Evolutionary conservation across 371 early-diverging fungal genomes (phyloP), one percentile per base, ranked within the genome.

Genomic region (Catenaria anguillulae): DNA sequence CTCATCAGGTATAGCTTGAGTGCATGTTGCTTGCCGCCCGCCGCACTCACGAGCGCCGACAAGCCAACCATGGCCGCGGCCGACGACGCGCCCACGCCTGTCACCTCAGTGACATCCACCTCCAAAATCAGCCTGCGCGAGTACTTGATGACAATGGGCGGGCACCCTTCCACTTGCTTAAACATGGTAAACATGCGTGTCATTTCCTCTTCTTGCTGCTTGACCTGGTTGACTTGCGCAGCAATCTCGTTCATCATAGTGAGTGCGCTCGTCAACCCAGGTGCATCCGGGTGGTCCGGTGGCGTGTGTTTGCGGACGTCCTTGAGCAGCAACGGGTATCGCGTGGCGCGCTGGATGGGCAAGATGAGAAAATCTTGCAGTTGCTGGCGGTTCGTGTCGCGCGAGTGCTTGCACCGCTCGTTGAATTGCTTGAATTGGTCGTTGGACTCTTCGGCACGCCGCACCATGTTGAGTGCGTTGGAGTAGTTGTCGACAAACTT

Each of bases 261-360:
- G 45, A 79, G 72, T 0, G 88, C 87, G 31, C 71, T 67, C 24
- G 71, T 76, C 8, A 87, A 66, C 43, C 76, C 72, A 37, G 68
- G 64, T 59, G 76, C 75, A 60, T 88, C 88, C 24, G 78, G 74
- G 64, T 86, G 85, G 23, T 66, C 67, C 10, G 70, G 73, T n/a
- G 78, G 75, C 19, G 86, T 88, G 52, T 78, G 77, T 60, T 81
- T 81, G 60, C 76, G 71, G 29, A 87, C 66, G 65, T 84, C 85
- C 71, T 81, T 79, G 54, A 86, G 66, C 64, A 86, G 63, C 56
- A 86, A 70, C 54, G 78, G 75, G 71, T 86, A 86, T 48, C 85
- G 65, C 0, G 82, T 79, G 36, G 81, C 78, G 10, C 86, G 73
- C 68, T 86, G 86, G 43, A 86, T 80, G 0, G 86, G 86, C 33